Evolutionary conservation across 345 rosid genomes (phyloP), one percentile per base, ranked within the genome.

Genomic region (Passiflora organensis): DNA sequence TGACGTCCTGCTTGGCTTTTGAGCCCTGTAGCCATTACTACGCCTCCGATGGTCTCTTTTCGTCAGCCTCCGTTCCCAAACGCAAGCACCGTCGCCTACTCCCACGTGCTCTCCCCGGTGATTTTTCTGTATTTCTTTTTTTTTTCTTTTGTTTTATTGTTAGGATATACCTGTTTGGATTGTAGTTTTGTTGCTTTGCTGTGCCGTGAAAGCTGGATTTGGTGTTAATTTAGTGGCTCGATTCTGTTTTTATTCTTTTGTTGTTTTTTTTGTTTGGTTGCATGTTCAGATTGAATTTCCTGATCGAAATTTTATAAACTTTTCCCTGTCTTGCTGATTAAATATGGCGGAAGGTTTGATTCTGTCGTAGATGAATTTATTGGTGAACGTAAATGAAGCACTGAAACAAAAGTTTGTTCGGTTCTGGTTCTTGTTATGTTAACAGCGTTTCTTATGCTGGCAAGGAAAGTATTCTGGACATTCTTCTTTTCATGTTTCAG

Each of bases 21-120:
- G 86, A 82, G 70, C 91, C 95, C 6, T 89, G 87, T 58, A 53
- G 65, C 43, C 82, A 84, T 22, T 82, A 68, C 48, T 61, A 62
- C 67, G 66, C 59, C 78, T 79, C 80, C 28, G 65, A 59, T 71
- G 79, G 75, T 48, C 67, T 80, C 20, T 85, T 81, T 55, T 43
- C 49, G 44, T n/a, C 21, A 25, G 16, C 19, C n/a, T 15, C n/a
- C 43, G n/a, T 11, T 46, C 59, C 59, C 34, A 56, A 50, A 44
- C 67, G 58, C 23, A 60, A 36, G 53, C 62, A 34, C 16, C 36
- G 59, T 12, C 55, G 51, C 20, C 59, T 62, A 21, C 22, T 23
- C 43, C 54, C 62, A 10, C 43, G 42, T 17, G 47, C 72, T 20
- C 52, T 9, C 43, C 51, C 67, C 14, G 72, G 67, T 68, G 56